phyloP scores from a whole-genome alignment of 2,329 filamentous ascomycete species.

The Stemphylium vesicarium region DNA sequence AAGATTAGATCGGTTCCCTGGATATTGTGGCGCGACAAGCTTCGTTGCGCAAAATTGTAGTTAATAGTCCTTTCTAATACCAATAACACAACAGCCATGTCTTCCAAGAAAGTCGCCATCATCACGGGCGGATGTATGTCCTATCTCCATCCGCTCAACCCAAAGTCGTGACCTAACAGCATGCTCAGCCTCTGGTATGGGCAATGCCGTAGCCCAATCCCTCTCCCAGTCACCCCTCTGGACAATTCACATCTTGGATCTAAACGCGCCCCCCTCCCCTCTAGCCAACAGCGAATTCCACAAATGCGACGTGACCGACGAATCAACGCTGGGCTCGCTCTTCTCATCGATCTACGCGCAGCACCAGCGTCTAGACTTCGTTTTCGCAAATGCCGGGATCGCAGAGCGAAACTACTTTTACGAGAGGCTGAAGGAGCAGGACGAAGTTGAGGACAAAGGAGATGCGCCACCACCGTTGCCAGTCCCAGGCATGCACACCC shows the following conservation, averaged over 20 bases:
- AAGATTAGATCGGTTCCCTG: no score
- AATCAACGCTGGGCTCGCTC: neutral
- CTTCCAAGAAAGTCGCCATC: slow-evolving; percentile 13
- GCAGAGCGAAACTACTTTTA: slow-evolving; percentile 51
- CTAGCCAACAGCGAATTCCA: neutral
- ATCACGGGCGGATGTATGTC: slow-evolving; percentile 21
- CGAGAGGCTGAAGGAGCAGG: slow-evolving; percentile 5
- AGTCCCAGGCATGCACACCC: neutral
- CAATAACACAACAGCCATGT: neutral
- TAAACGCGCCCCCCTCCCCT: neutral
- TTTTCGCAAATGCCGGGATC: slow-evolving; percentile 57
- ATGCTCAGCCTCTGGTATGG: neutral
- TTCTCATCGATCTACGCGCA: neutral
- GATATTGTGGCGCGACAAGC: no score
- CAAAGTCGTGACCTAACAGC: neutral
- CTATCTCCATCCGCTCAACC: neutral
- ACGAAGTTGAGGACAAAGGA: neutral
- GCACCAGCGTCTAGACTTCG: slow-evolving; percentile 50
- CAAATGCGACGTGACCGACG: neutral
- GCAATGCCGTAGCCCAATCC: neutral
- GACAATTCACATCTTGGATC: neutral
- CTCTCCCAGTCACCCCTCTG: neutral
- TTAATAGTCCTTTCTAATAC: neutral
- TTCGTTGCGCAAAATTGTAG: no score
- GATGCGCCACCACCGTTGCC: neutral